Conservation (phyloP, 768 basidiomycete species). For the Chlorophyllum brunneum region DNA sequence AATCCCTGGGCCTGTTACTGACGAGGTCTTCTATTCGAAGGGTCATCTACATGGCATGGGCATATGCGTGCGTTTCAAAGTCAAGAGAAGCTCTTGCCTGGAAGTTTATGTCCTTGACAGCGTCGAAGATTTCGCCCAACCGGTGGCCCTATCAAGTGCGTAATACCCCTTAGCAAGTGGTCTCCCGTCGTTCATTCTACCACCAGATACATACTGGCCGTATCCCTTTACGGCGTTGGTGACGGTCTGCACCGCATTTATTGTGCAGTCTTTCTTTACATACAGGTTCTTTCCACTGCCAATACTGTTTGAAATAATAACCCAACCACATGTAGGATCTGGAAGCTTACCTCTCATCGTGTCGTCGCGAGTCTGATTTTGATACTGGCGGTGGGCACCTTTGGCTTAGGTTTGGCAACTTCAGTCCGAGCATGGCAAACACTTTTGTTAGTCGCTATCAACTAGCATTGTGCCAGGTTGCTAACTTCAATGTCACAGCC, state of each 20-base stretch:
- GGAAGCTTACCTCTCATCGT: neutral
- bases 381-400: neutral
- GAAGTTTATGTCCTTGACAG: constrained; percentile 9
- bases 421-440: neutral
- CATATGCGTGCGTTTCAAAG: constrained; percentile 13
- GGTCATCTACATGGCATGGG: constrained; percentile 16
- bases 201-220: neutral
- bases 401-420: neutral
- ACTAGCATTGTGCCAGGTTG: neutral
- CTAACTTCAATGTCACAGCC: neutral
- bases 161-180: neutral
- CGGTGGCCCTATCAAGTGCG: constrained; percentile 16
- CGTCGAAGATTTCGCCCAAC: constrained; percentile 19
- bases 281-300: neutral
- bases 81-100: neutral
- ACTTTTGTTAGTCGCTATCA: neutral
- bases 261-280: neutral
- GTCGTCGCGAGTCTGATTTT: neutral
- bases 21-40: constrained; percentile 1
- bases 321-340: neutral
- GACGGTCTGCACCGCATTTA: neutral
- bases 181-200: neutral
- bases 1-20: no score
- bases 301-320: neutral
- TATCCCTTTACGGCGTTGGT: neutral